Conservation (phyloP, 2,329 filamentous ascomycete species). For the Bipolaris oryzae region DNA sequence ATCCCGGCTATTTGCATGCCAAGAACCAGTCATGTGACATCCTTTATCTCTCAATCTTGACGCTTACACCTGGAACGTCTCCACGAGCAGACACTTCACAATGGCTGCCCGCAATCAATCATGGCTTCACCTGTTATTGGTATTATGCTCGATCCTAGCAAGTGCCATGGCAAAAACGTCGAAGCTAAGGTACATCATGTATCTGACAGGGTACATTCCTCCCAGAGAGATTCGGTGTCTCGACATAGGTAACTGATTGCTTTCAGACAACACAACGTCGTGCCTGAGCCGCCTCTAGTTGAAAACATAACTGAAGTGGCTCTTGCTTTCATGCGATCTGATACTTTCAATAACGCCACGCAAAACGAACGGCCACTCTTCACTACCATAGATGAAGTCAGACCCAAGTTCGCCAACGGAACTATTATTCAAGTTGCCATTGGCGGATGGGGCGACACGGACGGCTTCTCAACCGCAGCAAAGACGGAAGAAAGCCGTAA, state of each 20-base stretch:
- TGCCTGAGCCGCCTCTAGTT: slow-evolving; percentile 26
- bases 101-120: background rate
- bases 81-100: background rate
- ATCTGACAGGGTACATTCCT: slow-evolving; percentile 2
- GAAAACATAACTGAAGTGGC: slow-evolving; percentile 35
- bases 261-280: slow-evolving; percentile 36
- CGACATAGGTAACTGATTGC: background rate
- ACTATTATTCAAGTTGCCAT: slow-evolving; percentile 64
- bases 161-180: background rate
- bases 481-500: slow-evolving; percentile 55
- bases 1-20: background rate
- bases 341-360: slow-evolving; percentile 33
- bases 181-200: slow-evolving; percentile 10
- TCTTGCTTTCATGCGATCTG: slow-evolving; percentile 41
- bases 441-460: slow-evolving; percentile 74
- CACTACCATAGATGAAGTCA: slow-evolving; percentile 30
- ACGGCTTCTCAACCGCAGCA: slow-evolving; percentile 66
- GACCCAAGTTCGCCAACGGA: slow-evolving; percentile 52
- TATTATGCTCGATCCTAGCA: background rate
- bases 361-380: slow-evolving; percentile 35
- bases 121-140: background rate
- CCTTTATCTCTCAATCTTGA: background rate
- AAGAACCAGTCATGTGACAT: background rate
- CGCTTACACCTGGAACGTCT: background rate
- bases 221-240: background rate